Conservation (phyloP, 2,329 filamentous ascomycete species). For the Colletotrichum sp. region DNA sequence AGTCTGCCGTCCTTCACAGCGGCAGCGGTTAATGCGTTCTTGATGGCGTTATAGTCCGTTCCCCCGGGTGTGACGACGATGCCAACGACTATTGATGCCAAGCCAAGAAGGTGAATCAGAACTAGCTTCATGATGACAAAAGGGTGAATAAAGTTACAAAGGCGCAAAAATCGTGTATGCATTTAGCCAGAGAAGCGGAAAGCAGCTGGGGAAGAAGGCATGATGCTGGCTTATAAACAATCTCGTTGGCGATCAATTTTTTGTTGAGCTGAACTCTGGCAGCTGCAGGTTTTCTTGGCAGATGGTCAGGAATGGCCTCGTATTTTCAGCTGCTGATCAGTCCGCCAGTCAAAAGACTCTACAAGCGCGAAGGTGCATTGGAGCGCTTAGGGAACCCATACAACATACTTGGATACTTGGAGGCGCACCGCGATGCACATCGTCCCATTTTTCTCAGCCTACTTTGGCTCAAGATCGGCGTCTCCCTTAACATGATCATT, state of each 20-base stretch:
- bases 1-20: neutral
- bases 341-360: neutral
- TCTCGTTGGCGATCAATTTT: neutral
- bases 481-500: neutral
- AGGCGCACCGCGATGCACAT: neutral
- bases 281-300: neutral
- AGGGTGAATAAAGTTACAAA: neutral
- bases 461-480: neutral
- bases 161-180: neutral
- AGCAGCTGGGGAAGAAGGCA: neutral
- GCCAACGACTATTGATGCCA: rapidly evolving
- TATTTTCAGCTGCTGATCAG: neutral
- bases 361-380: neutral
- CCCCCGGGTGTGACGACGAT: neutral
- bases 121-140: neutral
- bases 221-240: neutral
- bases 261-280: neutral
- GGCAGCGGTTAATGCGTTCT: neutral
- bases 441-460: neutral
- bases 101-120: rapidly evolving
- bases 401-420: neutral
- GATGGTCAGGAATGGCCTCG: neutral
- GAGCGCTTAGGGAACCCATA: neutral
- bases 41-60: neutral
- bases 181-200: neutral